These are phyloP conservation scores for Inonotus obliquus DNA, from an alignment of 1,284 basidiomycete species.

Conservation along the genomic window DNA sequence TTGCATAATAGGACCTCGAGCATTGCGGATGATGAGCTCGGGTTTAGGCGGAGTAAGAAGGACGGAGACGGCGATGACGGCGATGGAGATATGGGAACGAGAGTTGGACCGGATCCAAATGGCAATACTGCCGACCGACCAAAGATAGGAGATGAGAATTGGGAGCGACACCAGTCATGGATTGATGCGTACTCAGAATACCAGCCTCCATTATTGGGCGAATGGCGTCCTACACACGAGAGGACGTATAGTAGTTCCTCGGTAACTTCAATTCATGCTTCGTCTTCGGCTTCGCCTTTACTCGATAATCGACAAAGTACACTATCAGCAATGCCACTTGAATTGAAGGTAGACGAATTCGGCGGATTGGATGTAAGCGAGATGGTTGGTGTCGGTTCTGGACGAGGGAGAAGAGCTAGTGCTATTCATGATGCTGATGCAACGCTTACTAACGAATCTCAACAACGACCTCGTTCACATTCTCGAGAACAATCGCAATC, in stretches of 20 bases:
- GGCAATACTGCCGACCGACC: background rate
- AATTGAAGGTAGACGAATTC: slow-evolving; percentile 22
- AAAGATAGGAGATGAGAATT: slow-evolving; percentile 7
- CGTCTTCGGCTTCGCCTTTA: slow-evolving; percentile 29
- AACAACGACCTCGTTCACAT: background rate
- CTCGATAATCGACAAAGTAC: slow-evolving; percentile 28
- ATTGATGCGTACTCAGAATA: slow-evolving; percentile 16
- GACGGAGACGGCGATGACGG: slow-evolving; percentile 15
- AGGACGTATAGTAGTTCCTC: slow-evolving; percentile 14
- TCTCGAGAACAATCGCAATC: background rate
- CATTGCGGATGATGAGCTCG: slow-evolving; percentile 8
- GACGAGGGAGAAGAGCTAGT: slow-evolving; percentile 25
- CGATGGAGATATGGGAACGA: slow-evolving; percentile 26
- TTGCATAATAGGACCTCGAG: slow-evolving; percentile 27
- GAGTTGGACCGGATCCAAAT: slow-evolving; percentile 20
- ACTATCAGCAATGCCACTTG: slow-evolving; percentile 27
- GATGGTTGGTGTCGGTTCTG: slow-evolving; percentile 44
- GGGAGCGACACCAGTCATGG: slow-evolving; percentile 15
- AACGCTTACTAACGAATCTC: background rate
- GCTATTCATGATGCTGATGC: slow-evolving; percentile 19
- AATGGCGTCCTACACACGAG: slow-evolving; percentile 18
- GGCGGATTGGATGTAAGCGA: slow-evolving; percentile 25
- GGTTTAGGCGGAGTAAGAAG: slow-evolving; percentile 7
- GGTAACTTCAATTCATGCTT: background rate
- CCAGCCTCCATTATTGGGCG: slow-evolving; percentile 16